Base-by-base conservation (phyloP, 495 filamentous ascomycete genomes). In the Aspergillus bridgeri region DNA sequence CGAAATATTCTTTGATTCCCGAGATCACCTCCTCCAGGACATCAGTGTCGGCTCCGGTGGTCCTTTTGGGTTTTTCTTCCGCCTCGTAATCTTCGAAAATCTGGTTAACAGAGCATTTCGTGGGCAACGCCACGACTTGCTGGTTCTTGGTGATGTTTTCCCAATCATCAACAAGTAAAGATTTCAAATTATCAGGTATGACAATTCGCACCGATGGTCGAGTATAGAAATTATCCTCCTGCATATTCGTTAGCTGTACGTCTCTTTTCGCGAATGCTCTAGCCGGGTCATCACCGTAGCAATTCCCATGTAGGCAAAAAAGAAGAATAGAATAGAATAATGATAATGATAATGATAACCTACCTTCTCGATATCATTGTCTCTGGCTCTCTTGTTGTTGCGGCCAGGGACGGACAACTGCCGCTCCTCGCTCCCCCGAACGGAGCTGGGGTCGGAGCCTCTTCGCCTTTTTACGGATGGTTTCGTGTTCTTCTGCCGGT, bases 91-190 rank as follows among this genome's bases (percentile, higher is more conserved):
- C 87, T 33, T 89, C 79, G 6, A 98, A 73, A 58, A 98, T 92
- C 55, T 85, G 70, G 56, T 83, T 82, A 53, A 92, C 89, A 2
- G 90, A 86, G 50, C 85, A 79, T 21, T 80, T 75, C n/a, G 88
- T 83, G 0, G 94, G 94, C 9, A 98, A 79, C 0, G 86, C 83
- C 17, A 96, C 90, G 3, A 97, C 85, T 63, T 90, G 87, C 59
- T 88, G 83, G 65, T 92, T 91, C 79, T 98, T 98, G 49, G 94
- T 98, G 50, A 97, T 84, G 63, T 96, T 95, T 73, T 98, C 94
- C 94, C 94, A 98, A 75, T 98, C 94, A 65, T 98, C 94, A 42
- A 98, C 94, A 3, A 98, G 85, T 46, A 94, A 76, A 18, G 87
- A 86, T 74, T 97, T 97, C 50, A 98, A 74, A 51, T 86, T 82